Evolutionary conservation across 345 rosid genomes (phyloP).

Genomic region (Pistacia vera): DNA sequence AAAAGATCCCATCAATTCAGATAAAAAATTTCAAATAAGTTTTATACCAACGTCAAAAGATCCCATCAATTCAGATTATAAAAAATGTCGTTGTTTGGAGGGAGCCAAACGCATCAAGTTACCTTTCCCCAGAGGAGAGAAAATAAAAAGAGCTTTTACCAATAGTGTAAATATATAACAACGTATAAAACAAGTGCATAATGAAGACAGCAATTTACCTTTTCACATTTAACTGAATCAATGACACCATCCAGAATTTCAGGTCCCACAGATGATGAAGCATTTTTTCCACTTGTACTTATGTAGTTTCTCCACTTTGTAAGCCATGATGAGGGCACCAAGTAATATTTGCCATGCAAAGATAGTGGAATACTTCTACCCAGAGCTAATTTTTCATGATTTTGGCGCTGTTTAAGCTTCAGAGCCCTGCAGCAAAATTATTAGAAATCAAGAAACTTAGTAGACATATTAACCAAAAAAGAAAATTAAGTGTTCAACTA

Average conservation of each 20-base stretch:
- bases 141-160: background rate
- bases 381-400: slow-evolving; percentile 78
- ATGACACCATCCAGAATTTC: slow-evolving; percentile 64
- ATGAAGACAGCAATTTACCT: slow-evolving; percentile 50
- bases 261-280: slow-evolving; percentile 63
- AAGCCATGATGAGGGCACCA: slow-evolving; percentile 87
- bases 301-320: slow-evolving; percentile 82
- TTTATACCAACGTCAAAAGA: slow-evolving; percentile 2
- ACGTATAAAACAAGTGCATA: slow-evolving; percentile 13
- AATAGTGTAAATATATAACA: slow-evolving; percentile 15
- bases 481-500: slow-evolving; percentile 23
- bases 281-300: slow-evolving; percentile 67
- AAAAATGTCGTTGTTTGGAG: background rate
- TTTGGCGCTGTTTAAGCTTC: slow-evolving; percentile 82
- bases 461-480: slow-evolving; percentile 3
- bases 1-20: background rate
- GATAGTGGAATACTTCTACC: slow-evolving; percentile 67
- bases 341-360: slow-evolving; percentile 60
- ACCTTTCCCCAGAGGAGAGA: background rate
- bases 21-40: background rate
- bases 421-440: slow-evolving; percentile 59
- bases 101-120: slow-evolving; percentile 12
- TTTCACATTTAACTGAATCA: slow-evolving; percentile 68
- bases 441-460: slow-evolving; percentile 31
- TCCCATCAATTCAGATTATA: background rate